Conservation (phyloP, 306 rosid species). For the Cicer chorassanicum region DNA sequence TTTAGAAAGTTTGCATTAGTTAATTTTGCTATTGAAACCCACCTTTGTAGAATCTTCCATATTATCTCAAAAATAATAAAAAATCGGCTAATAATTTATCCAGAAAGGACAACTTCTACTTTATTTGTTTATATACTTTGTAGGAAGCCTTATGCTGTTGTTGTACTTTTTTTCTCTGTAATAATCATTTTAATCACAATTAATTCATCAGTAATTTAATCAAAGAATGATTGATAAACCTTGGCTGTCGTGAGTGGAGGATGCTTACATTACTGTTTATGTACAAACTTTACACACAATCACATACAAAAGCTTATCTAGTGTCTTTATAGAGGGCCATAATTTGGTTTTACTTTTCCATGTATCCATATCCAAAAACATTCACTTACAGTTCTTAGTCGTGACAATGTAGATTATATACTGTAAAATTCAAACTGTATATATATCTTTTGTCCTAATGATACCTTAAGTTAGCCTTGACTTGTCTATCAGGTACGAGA, state of each 20-base stretch:
- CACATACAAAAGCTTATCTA: not conserved
- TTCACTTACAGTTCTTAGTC: not conserved
- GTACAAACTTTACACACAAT: conserved; percentile 6
- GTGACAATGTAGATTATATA: conserved; percentile 7
- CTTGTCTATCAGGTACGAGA: conserved; percentile 76
- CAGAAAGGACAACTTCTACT: not conserved
- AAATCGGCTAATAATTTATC: not conserved
- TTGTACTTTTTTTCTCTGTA: conserved; percentile 32
- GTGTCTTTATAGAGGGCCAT: not conserved
- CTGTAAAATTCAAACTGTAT: conserved; percentile 19
- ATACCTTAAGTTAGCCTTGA: conserved; percentile 40
- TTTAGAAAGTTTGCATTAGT: conserved; percentile 5
- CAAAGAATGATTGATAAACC: not conserved
- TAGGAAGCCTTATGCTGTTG: not conserved
- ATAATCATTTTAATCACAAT: not conserved
- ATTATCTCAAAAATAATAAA: not conserved
- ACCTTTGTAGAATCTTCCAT: conserved; percentile 28
- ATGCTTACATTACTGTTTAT: not conserved
- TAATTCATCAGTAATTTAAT: not conserved
- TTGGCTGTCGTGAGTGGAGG: conserved; percentile 17
- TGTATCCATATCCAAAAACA: conserved; percentile 24
- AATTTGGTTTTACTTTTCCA: conserved; percentile 1
- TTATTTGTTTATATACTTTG: not conserved
- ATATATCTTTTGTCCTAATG: conserved; percentile 25
- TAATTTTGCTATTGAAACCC: conserved; percentile 19